phyloP scores from a whole-genome alignment of 306 rosid genomes.

The Cotoneaster glaucophyllus region DNA sequence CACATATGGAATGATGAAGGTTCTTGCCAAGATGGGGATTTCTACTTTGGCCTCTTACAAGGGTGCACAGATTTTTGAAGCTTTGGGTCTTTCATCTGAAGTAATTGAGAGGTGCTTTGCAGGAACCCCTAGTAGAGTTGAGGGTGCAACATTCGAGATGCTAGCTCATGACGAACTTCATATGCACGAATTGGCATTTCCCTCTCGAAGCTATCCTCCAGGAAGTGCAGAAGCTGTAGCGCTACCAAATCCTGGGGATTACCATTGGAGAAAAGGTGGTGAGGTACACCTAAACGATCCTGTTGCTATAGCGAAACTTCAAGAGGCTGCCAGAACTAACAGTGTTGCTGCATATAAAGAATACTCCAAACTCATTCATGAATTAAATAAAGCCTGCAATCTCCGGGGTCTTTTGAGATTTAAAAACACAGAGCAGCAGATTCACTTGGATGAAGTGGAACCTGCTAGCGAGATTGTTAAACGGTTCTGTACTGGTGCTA shows the following conservation, averaged over 20 bases:
- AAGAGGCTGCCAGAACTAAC: constrained; percentile 92
- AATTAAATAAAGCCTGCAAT: constrained; percentile 85
- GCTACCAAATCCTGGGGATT: constrained; percentile 95
- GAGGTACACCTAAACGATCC: constrained; percentile 97
- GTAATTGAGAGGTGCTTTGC: constrained; percentile 92
- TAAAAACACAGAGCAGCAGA: constrained; percentile 42
- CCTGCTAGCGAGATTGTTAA: constrained; percentile 91
- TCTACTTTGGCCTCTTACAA: constrained; percentile 98
- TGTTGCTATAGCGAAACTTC: constrained; percentile 87
- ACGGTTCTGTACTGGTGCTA: constrained; percentile 97
- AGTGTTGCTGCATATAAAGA: constrained; percentile 84
- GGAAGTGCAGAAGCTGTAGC: constrained; percentile 95
- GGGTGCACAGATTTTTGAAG: constrained; percentile 99
- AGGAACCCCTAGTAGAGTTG: constrained; percentile 96
- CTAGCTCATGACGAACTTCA: constrained; percentile 73
- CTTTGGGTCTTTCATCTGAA: constrained; percentile 90
- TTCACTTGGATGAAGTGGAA: constrained; percentile 88
- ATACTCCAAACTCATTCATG: constrained; percentile 77
- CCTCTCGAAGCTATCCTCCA: constrained; percentile 65
- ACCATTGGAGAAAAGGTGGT: constrained; percentile 99
- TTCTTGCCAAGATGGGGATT: constrained; percentile 99
- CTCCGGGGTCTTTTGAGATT: constrained; percentile 89
- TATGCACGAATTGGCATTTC: constrained; percentile 85
- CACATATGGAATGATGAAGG: constrained; percentile 97
- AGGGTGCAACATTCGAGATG: constrained; percentile 96